A percentile compares a stretch with the other conserved stretches of the same genome.
phyloP scores from a whole-genome alignment of 306 rosid species.

The Quercus bicolor region DNA sequence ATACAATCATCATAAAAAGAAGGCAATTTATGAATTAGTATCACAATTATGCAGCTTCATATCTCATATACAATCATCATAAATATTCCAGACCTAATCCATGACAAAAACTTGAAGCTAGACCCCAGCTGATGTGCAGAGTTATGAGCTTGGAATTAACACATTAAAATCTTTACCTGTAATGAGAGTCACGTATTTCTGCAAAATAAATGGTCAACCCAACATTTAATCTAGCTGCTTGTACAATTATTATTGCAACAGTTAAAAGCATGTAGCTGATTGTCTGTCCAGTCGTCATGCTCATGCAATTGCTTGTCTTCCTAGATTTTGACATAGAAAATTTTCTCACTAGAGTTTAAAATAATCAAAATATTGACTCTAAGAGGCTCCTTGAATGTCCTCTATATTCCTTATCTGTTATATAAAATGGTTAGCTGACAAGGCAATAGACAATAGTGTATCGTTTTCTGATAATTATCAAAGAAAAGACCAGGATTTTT shows the following conservation, averaged over 20 bases:
- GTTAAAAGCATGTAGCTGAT: neutral
- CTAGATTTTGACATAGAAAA: neutral
- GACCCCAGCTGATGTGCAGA: too few species aligned
- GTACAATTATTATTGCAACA: neutral
- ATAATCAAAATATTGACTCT: neutral
- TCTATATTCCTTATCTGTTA: neutral
- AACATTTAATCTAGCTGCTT: neutral
- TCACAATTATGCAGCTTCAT: too few species aligned
- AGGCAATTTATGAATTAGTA: too few species aligned
- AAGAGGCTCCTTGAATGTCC: neutral
- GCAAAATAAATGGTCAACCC: neutral
- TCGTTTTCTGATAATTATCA: neutral
- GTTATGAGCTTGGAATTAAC: too few species aligned
- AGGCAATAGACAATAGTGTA: neutral
- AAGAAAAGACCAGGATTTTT: neutral
- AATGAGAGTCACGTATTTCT: neutral
- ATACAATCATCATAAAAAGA: too few species aligned
- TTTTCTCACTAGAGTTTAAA: neutral
- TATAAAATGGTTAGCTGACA: neutral
- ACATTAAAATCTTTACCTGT: neutral
- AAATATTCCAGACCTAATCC: too few species aligned
- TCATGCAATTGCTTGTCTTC: conserved; percentile 1
- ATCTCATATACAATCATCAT: too few species aligned
- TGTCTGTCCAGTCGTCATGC: neutral
- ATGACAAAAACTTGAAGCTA: too few species aligned